Conservation (phyloP, 768 basidiomycete species). For the Rhizopogon vulgaris region DNA sequence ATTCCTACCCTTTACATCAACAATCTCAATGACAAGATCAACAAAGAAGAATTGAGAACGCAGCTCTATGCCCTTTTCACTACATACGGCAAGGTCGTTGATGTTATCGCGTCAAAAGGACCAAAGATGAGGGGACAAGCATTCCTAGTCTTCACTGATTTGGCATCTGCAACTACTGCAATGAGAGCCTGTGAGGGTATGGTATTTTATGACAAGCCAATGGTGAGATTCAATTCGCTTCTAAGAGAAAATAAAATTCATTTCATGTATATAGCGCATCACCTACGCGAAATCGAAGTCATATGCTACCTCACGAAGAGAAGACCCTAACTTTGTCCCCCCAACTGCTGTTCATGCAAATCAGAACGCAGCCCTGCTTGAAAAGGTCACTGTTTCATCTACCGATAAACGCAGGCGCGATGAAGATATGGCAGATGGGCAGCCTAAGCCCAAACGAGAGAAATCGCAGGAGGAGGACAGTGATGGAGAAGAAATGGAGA, state of each 20-base stretch:
- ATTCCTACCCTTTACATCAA: constrained; percentile 88
- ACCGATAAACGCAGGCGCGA: constrained; percentile 65
- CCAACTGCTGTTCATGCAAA: constrained; percentile 62
- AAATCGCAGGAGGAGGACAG: constrained; percentile 56
- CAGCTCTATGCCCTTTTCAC: constrained; percentile 88
- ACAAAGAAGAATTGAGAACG: constrained; percentile 80
- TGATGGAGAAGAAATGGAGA: constrained; percentile 91
- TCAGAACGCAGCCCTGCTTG: constrained; percentile 36
- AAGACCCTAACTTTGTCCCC: constrained; percentile 78
- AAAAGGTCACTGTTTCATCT: constrained; percentile 25
- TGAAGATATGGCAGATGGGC: constrained; percentile 47
- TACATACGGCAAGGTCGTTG: constrained; percentile 89
- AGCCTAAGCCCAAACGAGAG: constrained; percentile 59
- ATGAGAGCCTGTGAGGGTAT: constrained; percentile 92
- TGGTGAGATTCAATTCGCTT: constrained; percentile 48
- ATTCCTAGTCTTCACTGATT: constrained; percentile 92
- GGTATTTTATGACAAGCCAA: constrained; percentile 86
- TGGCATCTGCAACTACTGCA: constrained; percentile 85
- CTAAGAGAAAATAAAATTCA: not conserved
- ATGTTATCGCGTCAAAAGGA: constrained; percentile 85
- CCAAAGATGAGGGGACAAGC: constrained; percentile 89
- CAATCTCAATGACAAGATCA: constrained; percentile 89
- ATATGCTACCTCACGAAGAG: constrained; percentile 70
- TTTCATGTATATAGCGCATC: constrained; percentile 56
- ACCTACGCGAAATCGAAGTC: constrained; percentile 88